A percentile compares a stretch with the other conserved stretches of the same genome.
phyloP scores from a whole-genome alignment of 495 filamentous ascomycete genomes.

The Xylaria flabelliformis region DNA sequence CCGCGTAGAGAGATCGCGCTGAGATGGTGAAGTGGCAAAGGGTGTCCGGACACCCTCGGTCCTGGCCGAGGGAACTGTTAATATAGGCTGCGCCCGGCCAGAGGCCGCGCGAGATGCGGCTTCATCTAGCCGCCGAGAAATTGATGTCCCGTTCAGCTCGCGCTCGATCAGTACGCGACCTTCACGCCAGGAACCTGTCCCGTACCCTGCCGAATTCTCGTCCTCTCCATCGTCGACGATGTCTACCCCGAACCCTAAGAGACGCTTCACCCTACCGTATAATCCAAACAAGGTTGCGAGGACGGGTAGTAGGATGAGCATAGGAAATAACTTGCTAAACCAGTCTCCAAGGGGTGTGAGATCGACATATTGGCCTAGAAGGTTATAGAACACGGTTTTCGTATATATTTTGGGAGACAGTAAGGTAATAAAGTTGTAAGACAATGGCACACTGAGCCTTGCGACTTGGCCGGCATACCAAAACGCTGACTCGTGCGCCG shows the following conservation, averaged over 20 bases:
- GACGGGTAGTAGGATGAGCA: constrained; percentile 83
- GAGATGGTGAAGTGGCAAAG: constrained; percentile 49
- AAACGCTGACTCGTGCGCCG: constrained; percentile 87
- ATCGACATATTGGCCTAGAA: constrained; percentile 83
- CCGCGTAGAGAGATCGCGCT: constrained; percentile 40
- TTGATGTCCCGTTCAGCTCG: constrained; percentile 71
- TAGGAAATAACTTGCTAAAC: constrained; percentile 87
- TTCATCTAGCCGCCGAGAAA: constrained; percentile 44
- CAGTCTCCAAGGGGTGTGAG: constrained; percentile 82
- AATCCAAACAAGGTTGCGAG: constrained; percentile 83
- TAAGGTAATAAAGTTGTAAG: constrained; percentile 95
- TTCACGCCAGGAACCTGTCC: constrained; percentile 89
- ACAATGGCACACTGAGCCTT: constrained; percentile 85
- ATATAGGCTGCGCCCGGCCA: constrained; percentile 45
- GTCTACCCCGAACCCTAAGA: constrained; percentile 78
- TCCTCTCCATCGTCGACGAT: constrained; percentile 79
- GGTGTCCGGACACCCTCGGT: constrained; percentile 43
- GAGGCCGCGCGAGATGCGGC: constrained; percentile 32
- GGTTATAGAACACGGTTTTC: constrained; percentile 81
- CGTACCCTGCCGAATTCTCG: constrained; percentile 67
- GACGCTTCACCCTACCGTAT: constrained; percentile 78
- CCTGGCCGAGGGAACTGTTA: constrained; percentile 38
- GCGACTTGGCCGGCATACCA: constrained; percentile 95
- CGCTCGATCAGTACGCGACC: constrained; percentile 92
- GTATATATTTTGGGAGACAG: constrained; percentile 69